Conservation (phyloP, 164 flowering plant species). For the Tetracentron sinense region DNA sequence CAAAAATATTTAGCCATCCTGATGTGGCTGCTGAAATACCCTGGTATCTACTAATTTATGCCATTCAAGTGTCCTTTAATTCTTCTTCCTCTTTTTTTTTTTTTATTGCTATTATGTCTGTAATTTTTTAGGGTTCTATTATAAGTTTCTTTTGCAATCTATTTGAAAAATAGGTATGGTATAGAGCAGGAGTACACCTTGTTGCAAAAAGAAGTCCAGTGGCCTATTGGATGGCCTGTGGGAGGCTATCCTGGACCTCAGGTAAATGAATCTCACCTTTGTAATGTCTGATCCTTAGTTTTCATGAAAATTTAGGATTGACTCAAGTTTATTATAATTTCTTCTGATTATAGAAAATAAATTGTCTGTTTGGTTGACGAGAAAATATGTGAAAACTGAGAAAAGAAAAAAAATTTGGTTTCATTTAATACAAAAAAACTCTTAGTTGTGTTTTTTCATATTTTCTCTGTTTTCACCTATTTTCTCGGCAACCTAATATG, state of each 20-base stretch:
- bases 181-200: constrained; percentile 12
- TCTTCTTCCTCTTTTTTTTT: neutral
- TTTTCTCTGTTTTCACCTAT: too few relatives aligned
- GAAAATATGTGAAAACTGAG: too few relatives aligned
- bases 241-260: constrained; percentile 51
- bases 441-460: too few relatives aligned
- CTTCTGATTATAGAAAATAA: too few relatives aligned
- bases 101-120: neutral
- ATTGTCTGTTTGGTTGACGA: too few relatives aligned
- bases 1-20: neutral
- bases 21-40: too few relatives aligned
- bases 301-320: too few relatives aligned
- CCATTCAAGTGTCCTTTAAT: neutral
- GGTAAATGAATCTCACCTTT: constrained; percentile 17
- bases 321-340: too few relatives aligned
- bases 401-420: too few relatives aligned
- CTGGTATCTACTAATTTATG: neutral
- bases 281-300: neutral
- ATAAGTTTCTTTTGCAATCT: neutral
- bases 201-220: constrained; percentile 7
- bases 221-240: constrained; percentile 50
- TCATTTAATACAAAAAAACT: too few relatives aligned
- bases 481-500: too few relatives aligned
- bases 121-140: neutral
- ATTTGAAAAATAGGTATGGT: constrained; percentile 33